Conservation (phyloP, 73 alveolate genomes). For the Tetrahymena borealis region DNA sequence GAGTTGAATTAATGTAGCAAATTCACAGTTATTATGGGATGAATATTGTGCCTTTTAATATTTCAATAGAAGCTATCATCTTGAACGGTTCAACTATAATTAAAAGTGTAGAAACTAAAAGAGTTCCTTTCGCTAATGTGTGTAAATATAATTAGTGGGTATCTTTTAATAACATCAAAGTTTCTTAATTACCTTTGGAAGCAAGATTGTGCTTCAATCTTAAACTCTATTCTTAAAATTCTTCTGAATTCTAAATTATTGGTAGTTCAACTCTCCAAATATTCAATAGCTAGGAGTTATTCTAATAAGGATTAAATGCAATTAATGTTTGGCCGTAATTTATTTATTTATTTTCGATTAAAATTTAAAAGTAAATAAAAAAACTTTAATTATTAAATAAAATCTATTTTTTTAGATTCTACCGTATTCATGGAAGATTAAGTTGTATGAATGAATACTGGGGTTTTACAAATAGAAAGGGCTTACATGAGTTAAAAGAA, state of each 20-base stretch:
- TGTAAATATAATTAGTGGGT: conserved; percentile 11
- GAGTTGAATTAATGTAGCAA: conserved; percentile 41
- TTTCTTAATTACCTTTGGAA: conserved; percentile 55
- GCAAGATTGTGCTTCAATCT: conserved; percentile 44
- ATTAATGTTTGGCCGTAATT: conserved; percentile 52
- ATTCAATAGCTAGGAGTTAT: conserved; percentile 40
- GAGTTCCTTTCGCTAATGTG: conserved; percentile 17
- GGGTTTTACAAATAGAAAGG: neutral
- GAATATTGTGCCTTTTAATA: conserved; percentile 28
- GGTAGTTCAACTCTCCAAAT: conserved; percentile 32
- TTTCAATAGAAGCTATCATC: conserved; percentile 30
- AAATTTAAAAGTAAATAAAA: neutral
- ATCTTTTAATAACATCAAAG: conserved; percentile 20
- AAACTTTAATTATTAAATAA: neutral
- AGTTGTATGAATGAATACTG: conserved; percentile 51
- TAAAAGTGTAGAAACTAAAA: conserved; percentile 4
- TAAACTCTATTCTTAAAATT: conserved; percentile 13
- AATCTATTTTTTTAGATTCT: neutral
- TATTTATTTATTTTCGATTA: too few species aligned
- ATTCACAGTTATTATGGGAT: conserved; percentile 7
- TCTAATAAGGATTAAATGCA: conserved; percentile 22
- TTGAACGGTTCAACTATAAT: conserved; percentile 41
- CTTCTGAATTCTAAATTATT: conserved; percentile 16
- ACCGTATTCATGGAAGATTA: conserved; percentile 38
- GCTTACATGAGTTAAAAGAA: neutral